A percentile compares a stretch with the other conserved stretches of the same genome.
These are phyloP conservation scores for Euphorbia tirucalli DNA, from an alignment of 345 rosid genomes.

Conservation along the genomic window DNA sequence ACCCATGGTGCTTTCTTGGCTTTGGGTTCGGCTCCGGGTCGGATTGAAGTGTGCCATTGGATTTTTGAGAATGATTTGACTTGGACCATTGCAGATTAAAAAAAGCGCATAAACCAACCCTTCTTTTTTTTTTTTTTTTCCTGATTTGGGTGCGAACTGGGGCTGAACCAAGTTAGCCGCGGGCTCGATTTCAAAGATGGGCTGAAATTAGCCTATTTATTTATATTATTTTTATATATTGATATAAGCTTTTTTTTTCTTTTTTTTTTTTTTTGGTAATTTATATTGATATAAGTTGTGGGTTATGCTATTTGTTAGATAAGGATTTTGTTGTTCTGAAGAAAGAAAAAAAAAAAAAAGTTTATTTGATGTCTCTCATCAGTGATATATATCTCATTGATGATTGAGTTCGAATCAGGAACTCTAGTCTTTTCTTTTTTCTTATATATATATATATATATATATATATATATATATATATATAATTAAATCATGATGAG, in stretches of 20 bases:
- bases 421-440: neutral
- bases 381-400: neutral
- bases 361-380: neutral
- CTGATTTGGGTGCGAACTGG: neutral
- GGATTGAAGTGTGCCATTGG: slow-evolving; percentile 84
- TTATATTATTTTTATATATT: neutral
- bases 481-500: too few relatives aligned
- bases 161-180: slow-evolving; percentile 8
- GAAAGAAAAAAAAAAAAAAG: neutral
- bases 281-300: neutral
- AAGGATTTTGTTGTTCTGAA: neutral
- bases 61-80: slow-evolving; percentile 85
- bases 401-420: neutral
- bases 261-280: too few relatives aligned
- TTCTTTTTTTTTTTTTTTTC: too few relatives aligned
- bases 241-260: too few relatives aligned
- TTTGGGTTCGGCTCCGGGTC: slow-evolving; percentile 72
- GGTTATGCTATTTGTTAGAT: neutral
- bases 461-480: too few relatives aligned
- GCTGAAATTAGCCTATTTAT: neutral
- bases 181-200: neutral
- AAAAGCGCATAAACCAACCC: neutral
- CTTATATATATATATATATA: too few relatives aligned
- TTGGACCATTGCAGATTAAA: slow-evolving; percentile 49
- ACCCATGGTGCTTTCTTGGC: slow-evolving; percentile 75